These are phyloP conservation scores for Metarhizium brunneum DNA, from an alignment of 2,329 filamentous ascomycete genomes.

Conservation along the genomic window DNA sequence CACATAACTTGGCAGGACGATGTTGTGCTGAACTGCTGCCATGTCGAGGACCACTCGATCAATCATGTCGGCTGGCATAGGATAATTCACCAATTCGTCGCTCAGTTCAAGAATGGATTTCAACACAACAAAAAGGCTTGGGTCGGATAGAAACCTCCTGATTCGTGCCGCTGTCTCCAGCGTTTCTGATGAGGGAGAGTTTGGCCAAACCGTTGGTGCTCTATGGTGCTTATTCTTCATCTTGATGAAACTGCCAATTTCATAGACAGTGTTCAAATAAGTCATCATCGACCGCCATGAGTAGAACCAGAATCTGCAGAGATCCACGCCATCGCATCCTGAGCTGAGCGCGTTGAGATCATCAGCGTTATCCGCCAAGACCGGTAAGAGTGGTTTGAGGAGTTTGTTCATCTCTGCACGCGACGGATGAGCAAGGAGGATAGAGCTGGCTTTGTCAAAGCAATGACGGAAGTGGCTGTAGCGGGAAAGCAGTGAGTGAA, in stretches of 20 bases:
- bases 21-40: constrained; percentile 16
- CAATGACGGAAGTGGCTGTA: constrained; percentile 15
- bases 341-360: constrained; percentile 10
- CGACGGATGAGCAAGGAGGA: constrained; percentile 8
- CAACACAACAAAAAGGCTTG: constrained; percentile 16
- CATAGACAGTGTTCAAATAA: constrained; percentile 16
- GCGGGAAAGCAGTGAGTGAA: constrained; percentile 13
- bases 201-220: constrained; percentile 15
- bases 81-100: neutral
- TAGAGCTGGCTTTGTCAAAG: constrained; percentile 13
- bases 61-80: constrained; percentile 15
- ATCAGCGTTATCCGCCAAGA: constrained; percentile 12
- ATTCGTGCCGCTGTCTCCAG: constrained; percentile 12
- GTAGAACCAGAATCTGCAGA: constrained; percentile 13
- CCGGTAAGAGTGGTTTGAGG: constrained; percentile 12
- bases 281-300: constrained; percentile 12
- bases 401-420: constrained; percentile 17
- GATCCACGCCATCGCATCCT: constrained; percentile 10
- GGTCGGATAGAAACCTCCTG: constrained; percentile 17
- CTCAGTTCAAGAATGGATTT: constrained; percentile 13
- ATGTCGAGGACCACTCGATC: constrained; percentile 20
- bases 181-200: constrained; percentile 11
- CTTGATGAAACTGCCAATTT: constrained; percentile 18
- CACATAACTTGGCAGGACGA: constrained; percentile 21
- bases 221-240: constrained; percentile 13